These are phyloP conservation scores for Marasmius sp. DNA, from an alignment of 1,284 basidiomycete species.

Conservation along the genomic window DNA sequence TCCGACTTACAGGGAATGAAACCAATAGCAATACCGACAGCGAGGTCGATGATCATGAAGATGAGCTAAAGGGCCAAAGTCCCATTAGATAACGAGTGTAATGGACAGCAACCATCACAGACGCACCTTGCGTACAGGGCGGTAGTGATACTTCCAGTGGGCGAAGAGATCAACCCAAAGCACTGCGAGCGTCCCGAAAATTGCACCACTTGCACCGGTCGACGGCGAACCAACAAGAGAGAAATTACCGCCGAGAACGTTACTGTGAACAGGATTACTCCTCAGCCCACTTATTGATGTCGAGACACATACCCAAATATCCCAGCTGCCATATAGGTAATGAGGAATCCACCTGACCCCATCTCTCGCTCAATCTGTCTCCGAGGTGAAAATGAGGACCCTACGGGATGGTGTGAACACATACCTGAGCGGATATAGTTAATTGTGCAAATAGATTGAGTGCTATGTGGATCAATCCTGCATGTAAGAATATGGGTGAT, in stretches of 20 bases:
- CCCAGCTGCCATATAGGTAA: conserved; percentile 87
- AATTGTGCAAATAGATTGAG: conserved; percentile 91
- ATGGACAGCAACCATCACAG: not conserved
- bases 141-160: conserved; percentile 89
- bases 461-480: conserved; percentile 85
- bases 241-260: conserved; percentile 90
- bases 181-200: conserved; percentile 87
- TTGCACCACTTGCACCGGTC: conserved; percentile 92
- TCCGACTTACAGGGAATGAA: conserved; percentile 69
- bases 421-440: conserved; percentile 75
- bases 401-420: conserved; percentile 12
- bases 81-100: not conserved
- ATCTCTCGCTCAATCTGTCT: conserved; percentile 79
- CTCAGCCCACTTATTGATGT: conserved; percentile 6
- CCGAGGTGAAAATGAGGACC: conserved; percentile 3
- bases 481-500: conserved; percentile 87
- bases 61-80: conserved; percentile 47
- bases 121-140: conserved; percentile 72
- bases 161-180: conserved; percentile 88
- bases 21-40: conserved; percentile 85
- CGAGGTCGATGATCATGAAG: conserved; percentile 82
- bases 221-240: conserved; percentile 87
- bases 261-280: conserved; percentile 40
- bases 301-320: conserved; percentile 72
- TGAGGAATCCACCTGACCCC: conserved; percentile 79